Evolutionary conservation across 495 filamentous ascomycete genomes (phyloP), one percentile per base, ranked within the genome.

Genomic region (Penicillium diatomitis): DNA sequence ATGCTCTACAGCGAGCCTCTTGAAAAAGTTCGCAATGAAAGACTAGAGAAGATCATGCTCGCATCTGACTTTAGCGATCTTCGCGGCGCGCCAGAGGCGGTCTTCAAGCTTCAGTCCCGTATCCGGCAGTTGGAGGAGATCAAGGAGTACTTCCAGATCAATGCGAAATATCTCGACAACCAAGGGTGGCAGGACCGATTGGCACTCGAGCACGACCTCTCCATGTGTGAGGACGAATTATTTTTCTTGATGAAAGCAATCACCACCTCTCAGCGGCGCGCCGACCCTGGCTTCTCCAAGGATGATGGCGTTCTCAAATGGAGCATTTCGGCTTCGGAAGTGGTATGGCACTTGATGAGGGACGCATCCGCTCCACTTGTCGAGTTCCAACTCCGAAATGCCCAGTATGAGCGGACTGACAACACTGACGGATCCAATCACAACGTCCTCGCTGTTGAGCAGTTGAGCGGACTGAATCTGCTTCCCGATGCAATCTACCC

Each of bases 161-260:
- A 97, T 62, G 86, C 88, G 11, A 86, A 83, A 54, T 86, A 86
- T 47, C 69, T 99, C 38, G 94, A 97, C 58, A 83, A 82, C 55
- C 81, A 87, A 59, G 90, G 89, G 8, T 97, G 92, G 91, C 79
- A 91, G 52, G 90, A 96, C 62, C 80, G 89, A 32, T 69, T 96
- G 53, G 62, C 80, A 6, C 77, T 99, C 28, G 92, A 97, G 57
- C 83, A 86, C 38, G 92, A 99, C 59, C 72, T 99, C 46, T 77
- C 86, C 11, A 80, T 77, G 42, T 96, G 86, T 60, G 94, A 97
- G 60, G 94, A 99, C 59, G 94, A 99, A 67, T 69, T 99, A 33
- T 99, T 99, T 73, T 99, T 99, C 71, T 85, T 97, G 77, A 96
- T 97, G 94, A 96, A 99, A 57, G 92, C 92, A 20, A 97, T 99